These are phyloP conservation scores for Epichloe sibirici DNA, from an alignment of 2,329 filamentous ascomycete genomes.

Conservation along the genomic window DNA sequence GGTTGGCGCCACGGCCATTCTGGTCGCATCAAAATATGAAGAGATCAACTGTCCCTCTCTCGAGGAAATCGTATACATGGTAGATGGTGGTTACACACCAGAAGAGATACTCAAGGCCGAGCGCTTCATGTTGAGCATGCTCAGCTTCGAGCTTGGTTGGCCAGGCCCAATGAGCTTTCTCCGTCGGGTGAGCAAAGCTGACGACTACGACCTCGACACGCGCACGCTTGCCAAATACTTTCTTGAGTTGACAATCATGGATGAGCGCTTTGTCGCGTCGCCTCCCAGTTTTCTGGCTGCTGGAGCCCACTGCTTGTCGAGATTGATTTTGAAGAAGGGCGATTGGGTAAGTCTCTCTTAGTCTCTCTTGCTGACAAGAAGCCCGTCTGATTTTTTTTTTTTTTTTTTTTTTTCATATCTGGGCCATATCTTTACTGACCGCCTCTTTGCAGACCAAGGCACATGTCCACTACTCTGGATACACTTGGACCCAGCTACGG, in stretches of 20 bases:
- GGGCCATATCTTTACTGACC: not conserved
- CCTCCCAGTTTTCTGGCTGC: conserved; percentile 85
- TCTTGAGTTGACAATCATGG: conserved; percentile 92
- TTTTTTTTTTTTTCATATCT: too few species aligned
- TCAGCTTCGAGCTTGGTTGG: conserved; percentile 91
- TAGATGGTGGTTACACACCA: conserved; percentile 76
- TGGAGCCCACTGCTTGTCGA: conserved; percentile 82
- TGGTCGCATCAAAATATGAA: conserved; percentile 95
- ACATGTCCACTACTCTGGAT: conserved; percentile 87
- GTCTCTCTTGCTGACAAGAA: too few species aligned
- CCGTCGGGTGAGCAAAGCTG: conserved; percentile 91
- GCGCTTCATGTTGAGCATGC: conserved; percentile 94
- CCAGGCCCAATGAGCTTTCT: conserved; percentile 99
- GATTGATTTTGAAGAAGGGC: conserved; percentile 80
- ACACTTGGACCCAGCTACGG: conserved; percentile 75
- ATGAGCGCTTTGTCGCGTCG: conserved; percentile 88
- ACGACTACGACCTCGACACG: conserved; percentile 93
- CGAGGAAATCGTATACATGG: conserved; percentile 95
- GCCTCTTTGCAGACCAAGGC: conserved; percentile 47
- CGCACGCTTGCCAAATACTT: conserved; percentile 96
- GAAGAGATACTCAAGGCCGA: conserved; percentile 97
- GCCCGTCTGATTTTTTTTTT: not conserved
- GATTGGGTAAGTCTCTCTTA: conserved; percentile 63
- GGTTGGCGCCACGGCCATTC: conserved; percentile 88
- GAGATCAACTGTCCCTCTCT: conserved; percentile 97